Conservation (phyloP, 371 early-diverging fungal genomes). For the Mortierella sp. region DNA sequence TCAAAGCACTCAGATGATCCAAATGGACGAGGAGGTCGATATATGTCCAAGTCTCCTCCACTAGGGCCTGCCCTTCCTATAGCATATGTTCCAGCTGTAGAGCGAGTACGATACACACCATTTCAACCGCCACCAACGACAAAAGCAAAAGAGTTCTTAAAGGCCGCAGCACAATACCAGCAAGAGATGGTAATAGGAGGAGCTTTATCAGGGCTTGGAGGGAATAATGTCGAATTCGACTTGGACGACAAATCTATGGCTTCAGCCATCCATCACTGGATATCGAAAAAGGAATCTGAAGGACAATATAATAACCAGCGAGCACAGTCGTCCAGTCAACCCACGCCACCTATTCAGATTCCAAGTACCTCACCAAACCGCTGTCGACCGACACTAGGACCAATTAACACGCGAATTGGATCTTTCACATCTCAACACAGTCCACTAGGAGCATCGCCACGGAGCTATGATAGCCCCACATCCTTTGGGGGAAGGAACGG, state of each 20-base stretch:
- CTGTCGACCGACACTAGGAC: constrained; percentile 24
- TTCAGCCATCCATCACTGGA: constrained; percentile 53
- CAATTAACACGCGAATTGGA: constrained; percentile 37
- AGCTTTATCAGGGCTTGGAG: constrained; percentile 30
- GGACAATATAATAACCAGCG: constrained; percentile 4
- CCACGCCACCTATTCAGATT: constrained; percentile 37
- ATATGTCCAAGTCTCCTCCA: constrained; percentile 56
- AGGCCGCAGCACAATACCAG: constrained; percentile 50
- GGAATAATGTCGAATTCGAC: constrained; percentile 44
- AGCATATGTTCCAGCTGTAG: constrained; percentile 67
- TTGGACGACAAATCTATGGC: constrained; percentile 48
- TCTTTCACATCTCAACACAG: constrained; percentile 47
- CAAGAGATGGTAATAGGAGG: constrained; percentile 37
- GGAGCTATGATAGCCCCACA: constrained; percentile 25
- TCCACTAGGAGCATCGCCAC: constrained; percentile 26
- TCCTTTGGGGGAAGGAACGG: not conserved
- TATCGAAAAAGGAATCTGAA: constrained; percentile 48
- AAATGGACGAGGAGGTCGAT: constrained; percentile 43
- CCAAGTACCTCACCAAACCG: constrained; percentile 25
- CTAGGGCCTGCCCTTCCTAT: constrained; percentile 62
- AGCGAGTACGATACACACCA: constrained; percentile 60
- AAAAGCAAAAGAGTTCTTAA: constrained; percentile 53
- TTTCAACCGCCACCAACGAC: constrained; percentile 58
- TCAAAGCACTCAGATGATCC: constrained; percentile 33
- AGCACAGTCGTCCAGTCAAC: constrained; percentile 15